These are phyloP conservation scores for Botryotinia calthae DNA, from an alignment of 2,329 filamentous ascomycete genomes.

Conservation along the genomic window DNA sequence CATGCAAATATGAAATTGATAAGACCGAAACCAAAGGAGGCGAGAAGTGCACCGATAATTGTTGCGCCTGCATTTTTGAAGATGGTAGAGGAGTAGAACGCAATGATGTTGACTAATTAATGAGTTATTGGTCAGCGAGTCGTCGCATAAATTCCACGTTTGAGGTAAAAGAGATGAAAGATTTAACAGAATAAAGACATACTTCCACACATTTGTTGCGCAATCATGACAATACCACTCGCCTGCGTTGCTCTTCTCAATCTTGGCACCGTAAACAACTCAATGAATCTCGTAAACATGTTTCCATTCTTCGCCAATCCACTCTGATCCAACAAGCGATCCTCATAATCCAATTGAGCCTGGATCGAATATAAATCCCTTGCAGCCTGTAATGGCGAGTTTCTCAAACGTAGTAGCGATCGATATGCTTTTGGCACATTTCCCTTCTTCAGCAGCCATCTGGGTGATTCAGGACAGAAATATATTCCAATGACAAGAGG, in stretches of 20 bases:
- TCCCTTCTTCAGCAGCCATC: constrained; percentile 64
- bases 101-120: constrained; percentile 59
- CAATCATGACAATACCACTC: constrained; percentile 65
- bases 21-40: constrained; percentile 63
- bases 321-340: constrained; percentile 42
- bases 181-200: constrained; percentile 38
- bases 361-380: constrained; percentile 62
- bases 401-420: constrained; percentile 56
- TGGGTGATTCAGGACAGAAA: constrained; percentile 62
- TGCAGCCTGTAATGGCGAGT: constrained; percentile 58
- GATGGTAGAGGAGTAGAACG: constrained; percentile 69
- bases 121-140: not conserved
- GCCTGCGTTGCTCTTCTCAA: constrained; percentile 71
- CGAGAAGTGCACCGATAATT: constrained; percentile 55
- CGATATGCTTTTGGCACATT: constrained; percentile 53
- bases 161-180: not conserved
- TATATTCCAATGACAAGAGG: constrained; percentile 57
- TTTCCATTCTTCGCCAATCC: constrained; percentile 39
- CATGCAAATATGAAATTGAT: constrained; percentile 63
- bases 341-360: constrained; percentile 49
- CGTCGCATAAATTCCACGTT: not conserved
- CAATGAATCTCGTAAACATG: constrained; percentile 57
- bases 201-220: constrained; percentile 41
- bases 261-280: constrained; percentile 68
- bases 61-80: constrained; percentile 57